These are phyloP conservation scores for Hippophae tibetana DNA, from an alignment of 306 rosid species.

Conservation along the genomic window DNA sequence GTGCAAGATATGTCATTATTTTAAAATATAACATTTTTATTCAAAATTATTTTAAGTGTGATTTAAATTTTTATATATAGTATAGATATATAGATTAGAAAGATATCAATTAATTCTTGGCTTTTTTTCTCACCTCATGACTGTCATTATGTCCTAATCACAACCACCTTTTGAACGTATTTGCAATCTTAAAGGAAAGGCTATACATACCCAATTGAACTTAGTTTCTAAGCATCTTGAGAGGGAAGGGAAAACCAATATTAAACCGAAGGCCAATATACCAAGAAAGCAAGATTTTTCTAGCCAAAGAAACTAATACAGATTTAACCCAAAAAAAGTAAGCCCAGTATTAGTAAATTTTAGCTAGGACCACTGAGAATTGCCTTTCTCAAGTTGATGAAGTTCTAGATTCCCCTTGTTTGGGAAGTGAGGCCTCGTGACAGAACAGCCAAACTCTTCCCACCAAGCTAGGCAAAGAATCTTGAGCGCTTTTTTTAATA, in stretches of 20 bases:
- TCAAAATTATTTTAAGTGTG: neutral
- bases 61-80: neutral
- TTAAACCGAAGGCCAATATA: neutral
- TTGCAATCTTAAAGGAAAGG: neutral
- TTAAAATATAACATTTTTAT: neutral
- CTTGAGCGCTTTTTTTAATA: conserved; percentile 29
- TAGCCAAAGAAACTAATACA: too few relatives aligned
- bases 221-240: neutral
- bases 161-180: neutral
- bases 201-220: neutral
- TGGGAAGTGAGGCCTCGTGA: conserved; percentile 50
- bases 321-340: too few relatives aligned
- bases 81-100: neutral
- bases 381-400: neutral
- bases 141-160: neutral
- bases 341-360: neutral
- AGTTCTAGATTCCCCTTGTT: conserved; percentile 23
- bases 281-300: neutral
- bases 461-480: conserved; percentile 40
- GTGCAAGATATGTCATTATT: neutral
- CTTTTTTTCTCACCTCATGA: neutral
- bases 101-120: neutral
- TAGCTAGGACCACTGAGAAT: conserved; percentile 34
- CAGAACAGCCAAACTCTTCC: conserved; percentile 54
- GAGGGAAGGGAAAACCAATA: neutral